Conservation (phyloP, 1,284 basidiomycete genomes). For the Apiotrichum siamense region DNA sequence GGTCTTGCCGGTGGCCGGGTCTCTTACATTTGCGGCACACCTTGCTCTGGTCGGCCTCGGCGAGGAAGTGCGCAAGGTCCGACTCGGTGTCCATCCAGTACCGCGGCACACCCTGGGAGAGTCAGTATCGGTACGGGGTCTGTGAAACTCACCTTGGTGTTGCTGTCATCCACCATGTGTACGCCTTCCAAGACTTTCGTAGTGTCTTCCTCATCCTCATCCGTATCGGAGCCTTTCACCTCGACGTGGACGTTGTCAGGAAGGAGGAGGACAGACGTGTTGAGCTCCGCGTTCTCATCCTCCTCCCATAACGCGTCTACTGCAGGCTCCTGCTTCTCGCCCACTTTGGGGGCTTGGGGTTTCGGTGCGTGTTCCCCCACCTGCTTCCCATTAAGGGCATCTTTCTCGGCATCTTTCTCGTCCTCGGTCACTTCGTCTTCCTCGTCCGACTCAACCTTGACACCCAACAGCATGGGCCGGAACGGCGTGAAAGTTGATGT, state of each 20-base stretch:
- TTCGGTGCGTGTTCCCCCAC: not conserved
- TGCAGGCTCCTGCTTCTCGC: too few relatives aligned
- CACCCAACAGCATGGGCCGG: constrained; percentile 2
- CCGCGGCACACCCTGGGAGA: constrained; percentile 27
- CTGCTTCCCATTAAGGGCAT: not conserved
- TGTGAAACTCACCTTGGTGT: constrained; percentile 23
- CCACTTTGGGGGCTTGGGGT: not conserved
- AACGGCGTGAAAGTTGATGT: constrained; percentile 6
- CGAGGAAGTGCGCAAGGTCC: constrained; percentile 36
- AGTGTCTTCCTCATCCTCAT: constrained; percentile 12
- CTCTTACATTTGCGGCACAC: constrained; percentile 41
- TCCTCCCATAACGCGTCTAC: too few relatives aligned
- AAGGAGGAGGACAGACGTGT: constrained; percentile 20
- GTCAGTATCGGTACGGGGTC: not conserved
- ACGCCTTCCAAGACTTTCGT: constrained; percentile 26
- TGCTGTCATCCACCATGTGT: constrained; percentile 33
- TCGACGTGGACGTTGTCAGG: constrained; percentile 12
- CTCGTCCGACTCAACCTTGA: not conserved
- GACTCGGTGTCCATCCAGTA: constrained; percentile 32
- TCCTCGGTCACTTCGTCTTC: not conserved
- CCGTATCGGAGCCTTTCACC: constrained; percentile 3
- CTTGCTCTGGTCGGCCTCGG: constrained; percentile 34
- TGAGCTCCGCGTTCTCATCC: not conserved
- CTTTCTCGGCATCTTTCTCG: not conserved
- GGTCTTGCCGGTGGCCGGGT: constrained; percentile 32